phyloP scores from a whole-genome alignment of 306 rosid species.

The Trichosanthes truncata region DNA sequence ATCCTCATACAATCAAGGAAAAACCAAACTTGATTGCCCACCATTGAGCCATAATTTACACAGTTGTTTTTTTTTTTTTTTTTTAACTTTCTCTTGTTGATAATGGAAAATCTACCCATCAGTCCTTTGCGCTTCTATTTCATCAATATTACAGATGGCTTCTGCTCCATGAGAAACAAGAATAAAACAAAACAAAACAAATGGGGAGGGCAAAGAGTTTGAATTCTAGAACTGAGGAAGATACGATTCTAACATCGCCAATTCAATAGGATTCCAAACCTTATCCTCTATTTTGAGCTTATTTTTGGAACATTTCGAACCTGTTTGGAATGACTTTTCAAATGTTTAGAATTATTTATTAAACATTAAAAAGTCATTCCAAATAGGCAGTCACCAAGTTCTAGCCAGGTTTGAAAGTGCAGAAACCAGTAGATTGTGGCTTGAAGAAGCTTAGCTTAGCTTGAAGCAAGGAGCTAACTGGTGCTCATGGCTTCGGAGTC shows the following conservation, averaged over 20 bases:
- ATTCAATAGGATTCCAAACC: background rate
- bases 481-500: background rate
- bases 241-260: background rate
- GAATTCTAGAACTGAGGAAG: background rate
- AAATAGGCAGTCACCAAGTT: background rate
- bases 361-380: no score
- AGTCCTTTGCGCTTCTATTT: no score
- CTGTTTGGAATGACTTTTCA: no score
- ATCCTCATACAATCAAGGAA: background rate
- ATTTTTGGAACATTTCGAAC: background rate
- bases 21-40: background rate
- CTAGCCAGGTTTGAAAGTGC: no score
- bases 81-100: no score
- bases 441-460: background rate
- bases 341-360: no score
- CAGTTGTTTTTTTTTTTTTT: no score
- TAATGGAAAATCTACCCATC: no score
- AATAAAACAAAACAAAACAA: background rate
- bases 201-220: background rate
- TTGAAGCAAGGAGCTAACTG: background rate
- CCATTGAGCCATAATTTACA: background rate
- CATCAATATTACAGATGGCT: background rate
- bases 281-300: background rate
- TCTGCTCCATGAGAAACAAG: background rate
- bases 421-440: background rate